These are phyloP conservation scores for Fusarium longipes DNA, from an alignment of 2,329 filamentous ascomycete species.

Conservation along the genomic window DNA sequence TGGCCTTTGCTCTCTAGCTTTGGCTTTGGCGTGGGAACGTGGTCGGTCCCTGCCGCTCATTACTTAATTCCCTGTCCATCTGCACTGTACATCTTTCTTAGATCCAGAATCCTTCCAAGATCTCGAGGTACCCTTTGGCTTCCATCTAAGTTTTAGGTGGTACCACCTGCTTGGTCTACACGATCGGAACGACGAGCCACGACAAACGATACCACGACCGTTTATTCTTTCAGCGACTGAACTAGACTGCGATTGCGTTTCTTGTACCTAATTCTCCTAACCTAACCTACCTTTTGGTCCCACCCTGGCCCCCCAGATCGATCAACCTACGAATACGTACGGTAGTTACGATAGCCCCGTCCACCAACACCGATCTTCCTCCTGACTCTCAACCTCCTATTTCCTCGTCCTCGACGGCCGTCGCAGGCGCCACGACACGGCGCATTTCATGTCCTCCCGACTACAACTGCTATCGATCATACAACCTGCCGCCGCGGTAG, in stretches of 20 bases:
- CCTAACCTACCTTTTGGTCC: slow-evolving; percentile 3
- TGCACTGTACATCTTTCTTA: slow-evolving; percentile 21
- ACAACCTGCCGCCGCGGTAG: slow-evolving; percentile 56
- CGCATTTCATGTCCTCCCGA: slow-evolving; percentile 44
- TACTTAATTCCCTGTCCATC: slow-evolving; percentile 41
- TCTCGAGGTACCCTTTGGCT: neutral
- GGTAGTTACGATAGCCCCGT: slow-evolving; percentile 11
- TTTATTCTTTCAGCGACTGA: slow-evolving; percentile 6
- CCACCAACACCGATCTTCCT: slow-evolving; percentile 19
- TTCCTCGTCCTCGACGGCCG: slow-evolving; percentile 25
- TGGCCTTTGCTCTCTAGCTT: slow-evolving; percentile 16
- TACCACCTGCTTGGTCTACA: slow-evolving; percentile 23
- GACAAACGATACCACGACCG: slow-evolving; percentile 36
- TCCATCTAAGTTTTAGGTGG: slow-evolving; percentile 3
- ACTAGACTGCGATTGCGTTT: slow-evolving; percentile 13
- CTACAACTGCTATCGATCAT: slow-evolving; percentile 47
- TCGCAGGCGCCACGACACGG: slow-evolving; percentile 45
- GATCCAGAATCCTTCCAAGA: slow-evolving; percentile 32
- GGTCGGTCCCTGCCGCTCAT: slow-evolving; percentile 48
- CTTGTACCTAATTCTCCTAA: slow-evolving; percentile 18
- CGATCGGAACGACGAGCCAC: slow-evolving; percentile 31
- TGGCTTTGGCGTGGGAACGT: slow-evolving; percentile 36
- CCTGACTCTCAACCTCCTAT: slow-evolving; percentile 23
- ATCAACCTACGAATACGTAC: slow-evolving; percentile 16
- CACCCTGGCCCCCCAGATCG: slow-evolving; percentile 31